phyloP scores from a whole-genome alignment of 306 rosid species.

The Citrullus amarus region DNA sequence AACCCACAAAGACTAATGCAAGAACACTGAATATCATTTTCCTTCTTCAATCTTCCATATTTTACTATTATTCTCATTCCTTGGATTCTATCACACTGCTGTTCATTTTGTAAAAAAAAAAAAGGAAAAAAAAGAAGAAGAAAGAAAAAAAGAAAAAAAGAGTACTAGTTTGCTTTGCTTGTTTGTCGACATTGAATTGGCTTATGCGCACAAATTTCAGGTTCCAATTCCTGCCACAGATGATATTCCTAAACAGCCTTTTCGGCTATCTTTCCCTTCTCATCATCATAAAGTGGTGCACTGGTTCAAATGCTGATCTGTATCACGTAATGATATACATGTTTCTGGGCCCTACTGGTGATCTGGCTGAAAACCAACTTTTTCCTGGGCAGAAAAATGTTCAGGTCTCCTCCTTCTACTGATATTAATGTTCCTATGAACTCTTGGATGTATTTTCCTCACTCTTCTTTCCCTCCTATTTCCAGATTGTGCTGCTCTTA shows the following conservation, averaged over 20 bases:
- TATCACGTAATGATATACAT: conserved; percentile 95
- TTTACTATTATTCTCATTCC: not conserved
- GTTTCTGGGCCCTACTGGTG: conserved; percentile 90
- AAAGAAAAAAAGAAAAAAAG: no score
- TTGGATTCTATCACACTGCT: not conserved
- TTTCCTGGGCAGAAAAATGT: conserved; percentile 71
- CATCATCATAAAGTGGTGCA: conserved; percentile 81
- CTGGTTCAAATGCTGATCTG: conserved; percentile 88
- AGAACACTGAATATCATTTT: no score
- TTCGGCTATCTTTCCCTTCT: conserved; percentile 86
- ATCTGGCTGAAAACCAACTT: conserved; percentile 90
- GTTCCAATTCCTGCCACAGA: conserved; percentile 87
- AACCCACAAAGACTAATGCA: no score
- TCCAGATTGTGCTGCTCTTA: conserved; percentile 60
- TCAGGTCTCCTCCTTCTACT: conserved; percentile 40
- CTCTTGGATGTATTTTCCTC: not conserved
- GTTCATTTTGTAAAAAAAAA: not conserved
- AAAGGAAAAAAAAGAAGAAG: not conserved
- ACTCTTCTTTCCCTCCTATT: conserved; percentile 1
- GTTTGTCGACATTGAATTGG: not conserved
- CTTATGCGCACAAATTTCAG: conserved; percentile 35
- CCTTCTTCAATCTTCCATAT: not conserved
- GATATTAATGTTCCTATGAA: not conserved
- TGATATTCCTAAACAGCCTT: conserved; percentile 81
- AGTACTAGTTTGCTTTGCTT: not conserved